phyloP scores from a whole-genome alignment of 2,329 filamentous ascomycete genomes.

The Fusarium verticillioides region DNA sequence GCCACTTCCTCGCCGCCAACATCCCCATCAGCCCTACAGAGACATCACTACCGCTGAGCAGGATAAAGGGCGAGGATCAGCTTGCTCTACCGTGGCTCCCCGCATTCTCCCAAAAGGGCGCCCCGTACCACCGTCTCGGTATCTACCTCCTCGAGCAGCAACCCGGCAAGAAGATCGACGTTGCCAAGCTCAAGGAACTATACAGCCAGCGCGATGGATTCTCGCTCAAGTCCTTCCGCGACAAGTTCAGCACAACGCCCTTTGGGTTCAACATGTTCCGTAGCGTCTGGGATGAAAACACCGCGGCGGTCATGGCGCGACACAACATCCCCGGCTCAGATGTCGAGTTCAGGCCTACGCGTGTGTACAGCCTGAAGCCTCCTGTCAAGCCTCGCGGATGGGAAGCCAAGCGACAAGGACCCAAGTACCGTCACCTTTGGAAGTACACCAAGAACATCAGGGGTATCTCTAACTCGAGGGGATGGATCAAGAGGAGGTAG shows the following conservation, averaged over 20 bases:
- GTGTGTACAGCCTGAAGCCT: constrained; percentile 74
- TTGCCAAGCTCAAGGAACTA: constrained; percentile 64
- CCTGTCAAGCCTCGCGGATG: constrained; percentile 71
- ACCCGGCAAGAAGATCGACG: constrained; percentile 67
- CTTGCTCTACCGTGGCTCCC: constrained; percentile 85
- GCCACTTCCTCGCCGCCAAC: constrained; percentile 85
- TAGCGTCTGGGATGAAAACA: constrained; percentile 88
- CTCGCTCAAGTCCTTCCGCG: constrained; percentile 78
- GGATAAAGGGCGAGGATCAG: constrained; percentile 69
- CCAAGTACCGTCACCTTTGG: constrained; percentile 73
- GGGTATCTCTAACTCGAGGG: constrained; percentile 55
- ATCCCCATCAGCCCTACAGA: constrained; percentile 63
- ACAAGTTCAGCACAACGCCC: constrained; percentile 74
- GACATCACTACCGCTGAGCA: constrained; percentile 72
- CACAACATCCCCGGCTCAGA: constrained; percentile 79
- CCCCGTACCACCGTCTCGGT: constrained; percentile 88
- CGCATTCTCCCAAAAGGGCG: constrained; percentile 87
- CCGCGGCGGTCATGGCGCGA: constrained; percentile 85
- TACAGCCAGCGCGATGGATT: constrained; percentile 72
- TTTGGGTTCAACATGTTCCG: constrained; percentile 92
- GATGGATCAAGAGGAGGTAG: constrained; percentile 56
- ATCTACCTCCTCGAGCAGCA: constrained; percentile 87
- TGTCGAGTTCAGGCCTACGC: constrained; percentile 85
- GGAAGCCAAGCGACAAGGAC: constrained; percentile 73
- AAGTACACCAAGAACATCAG: constrained; percentile 72